Conservation (phyloP, 495 filamentous ascomycete genomes). For the Tuber borchii region DNA sequence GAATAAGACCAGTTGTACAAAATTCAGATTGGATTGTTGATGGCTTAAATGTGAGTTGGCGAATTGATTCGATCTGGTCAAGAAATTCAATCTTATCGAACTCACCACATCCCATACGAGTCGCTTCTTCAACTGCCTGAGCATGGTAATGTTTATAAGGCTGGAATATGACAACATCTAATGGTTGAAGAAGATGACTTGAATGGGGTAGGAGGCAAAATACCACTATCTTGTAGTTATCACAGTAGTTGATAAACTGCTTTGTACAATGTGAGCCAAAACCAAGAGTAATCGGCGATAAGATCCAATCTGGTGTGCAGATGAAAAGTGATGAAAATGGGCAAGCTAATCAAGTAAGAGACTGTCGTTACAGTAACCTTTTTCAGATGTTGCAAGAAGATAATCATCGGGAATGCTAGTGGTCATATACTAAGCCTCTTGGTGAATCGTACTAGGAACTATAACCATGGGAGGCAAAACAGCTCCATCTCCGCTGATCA, state of each 20-base stretch:
- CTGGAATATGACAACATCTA: slow-evolving; percentile 31
- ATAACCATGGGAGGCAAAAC: slow-evolving; percentile 16
- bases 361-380: slow-evolving; percentile 6
- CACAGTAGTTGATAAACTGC: slow-evolving; percentile 25
- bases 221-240: slow-evolving; percentile 17
- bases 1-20: slow-evolving; percentile 13
- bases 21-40: slow-evolving; percentile 12
- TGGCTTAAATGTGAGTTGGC: slow-evolving; percentile 13
- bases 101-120: slow-evolving; percentile 6
- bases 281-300: not conserved
- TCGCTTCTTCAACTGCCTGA: slow-evolving; percentile 28
- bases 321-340: not conserved
- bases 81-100: slow-evolving; percentile 41
- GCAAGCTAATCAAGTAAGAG: not conserved
- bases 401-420: not conserved
- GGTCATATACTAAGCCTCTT: too few species aligned
- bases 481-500: slow-evolving; percentile 2
- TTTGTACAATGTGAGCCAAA: slow-evolving; percentile 12
- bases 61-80: slow-evolving; percentile 8
- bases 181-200: not conserved
- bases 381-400: not conserved
- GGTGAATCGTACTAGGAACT: not conserved
- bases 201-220: slow-evolving; percentile 2
- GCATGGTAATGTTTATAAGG: slow-evolving; percentile 31
- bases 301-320: too few species aligned